These are phyloP conservation scores for Arctium lappa DNA, from an alignment of 129 eudicot species.

Conservation along the genomic window DNA sequence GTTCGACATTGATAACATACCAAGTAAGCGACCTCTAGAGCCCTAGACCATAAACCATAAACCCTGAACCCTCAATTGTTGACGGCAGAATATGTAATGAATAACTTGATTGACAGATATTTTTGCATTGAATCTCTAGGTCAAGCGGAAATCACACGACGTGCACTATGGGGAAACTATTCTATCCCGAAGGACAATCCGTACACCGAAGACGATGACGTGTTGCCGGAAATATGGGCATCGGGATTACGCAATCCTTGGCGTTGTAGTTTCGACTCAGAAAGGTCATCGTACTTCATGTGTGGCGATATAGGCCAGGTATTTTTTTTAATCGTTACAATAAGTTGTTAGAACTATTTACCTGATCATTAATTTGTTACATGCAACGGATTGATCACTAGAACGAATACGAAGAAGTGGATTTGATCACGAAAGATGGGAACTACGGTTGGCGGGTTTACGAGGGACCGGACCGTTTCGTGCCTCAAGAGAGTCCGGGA, in stretches of 20 bases:
- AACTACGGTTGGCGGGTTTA: conserved; percentile 82
- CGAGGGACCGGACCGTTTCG: conserved; percentile 48
- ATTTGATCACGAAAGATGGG: conserved; percentile 59
- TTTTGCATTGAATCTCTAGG: conserved; percentile 31
- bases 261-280: conserved; percentile 80
- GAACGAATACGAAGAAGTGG: conserved; percentile 73
- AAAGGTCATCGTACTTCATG: conserved; percentile 69
- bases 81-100: neutral
- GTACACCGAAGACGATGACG: conserved; percentile 36
- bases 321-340: neutral
- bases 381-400: neutral
- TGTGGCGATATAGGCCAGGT: conserved; percentile 89
- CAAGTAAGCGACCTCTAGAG: conserved; percentile 44
- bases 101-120: neutral
- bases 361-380: neutral
- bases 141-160: conserved; percentile 38
- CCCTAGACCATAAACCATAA: neutral
- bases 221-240: conserved; percentile 84
- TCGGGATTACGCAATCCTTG: conserved; percentile 77
- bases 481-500: conserved; percentile 44
- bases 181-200: conserved; percentile 85
- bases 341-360: neutral
- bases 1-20: conserved; percentile 61
- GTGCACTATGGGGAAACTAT: conserved; percentile 80
- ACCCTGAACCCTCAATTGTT: neutral